Conservation (phyloP, 2,329 filamentous ascomycete species). For the Aspergillus sp. region DNA sequence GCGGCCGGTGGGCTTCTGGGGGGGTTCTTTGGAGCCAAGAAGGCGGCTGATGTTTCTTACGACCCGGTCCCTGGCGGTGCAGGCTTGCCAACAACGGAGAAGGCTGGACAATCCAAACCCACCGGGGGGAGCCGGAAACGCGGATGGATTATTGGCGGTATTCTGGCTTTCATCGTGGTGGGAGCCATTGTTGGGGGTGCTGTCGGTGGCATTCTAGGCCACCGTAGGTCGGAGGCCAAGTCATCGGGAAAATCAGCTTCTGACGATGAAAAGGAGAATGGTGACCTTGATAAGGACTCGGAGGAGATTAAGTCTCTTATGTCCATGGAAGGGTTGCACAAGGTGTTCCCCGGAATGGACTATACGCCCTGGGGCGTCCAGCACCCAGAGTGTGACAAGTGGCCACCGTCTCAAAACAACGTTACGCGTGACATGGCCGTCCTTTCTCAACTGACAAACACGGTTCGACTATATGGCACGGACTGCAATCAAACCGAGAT, state of each 20-base stretch:
- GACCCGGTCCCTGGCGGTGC: slow-evolving; percentile 49
- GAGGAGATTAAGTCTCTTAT: slow-evolving; percentile 76
- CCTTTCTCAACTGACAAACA: slow-evolving; percentile 84
- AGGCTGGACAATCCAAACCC: slow-evolving; percentile 56
- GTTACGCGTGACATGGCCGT: slow-evolving; percentile 88
- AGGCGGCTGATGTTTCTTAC: slow-evolving; percentile 52
- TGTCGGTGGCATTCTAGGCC: slow-evolving; percentile 69
- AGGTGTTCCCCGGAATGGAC: slow-evolving; percentile 92
- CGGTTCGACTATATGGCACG: slow-evolving; percentile 85
- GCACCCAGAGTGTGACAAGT: slow-evolving; percentile 76
- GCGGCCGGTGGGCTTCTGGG: slow-evolving; percentile 43
- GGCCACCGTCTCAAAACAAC: slow-evolving; percentile 88
- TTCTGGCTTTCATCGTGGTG: slow-evolving; percentile 65
- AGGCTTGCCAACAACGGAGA: slow-evolving; percentile 51
- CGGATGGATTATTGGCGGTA: slow-evolving; percentile 67
- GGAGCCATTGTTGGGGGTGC: slow-evolving; percentile 73
- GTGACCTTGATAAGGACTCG: slow-evolving; percentile 68
- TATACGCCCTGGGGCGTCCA: slow-evolving; percentile 91
- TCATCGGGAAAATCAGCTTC: slow-evolving; percentile 31
- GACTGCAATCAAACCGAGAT: slow-evolving; percentile 98
- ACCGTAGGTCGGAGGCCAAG: slow-evolving; percentile 42
- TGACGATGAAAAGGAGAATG: slow-evolving; percentile 62
- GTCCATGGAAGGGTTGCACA: slow-evolving; percentile 79
- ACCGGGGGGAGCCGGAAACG: slow-evolving; percentile 63
- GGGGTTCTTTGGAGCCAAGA: slow-evolving; percentile 42